Evolutionary conservation across 2,329 filamentous ascomycete genomes (phyloP), one percentile per base, ranked within the genome.

Genomic region (Nemania bipapillata): DNA sequence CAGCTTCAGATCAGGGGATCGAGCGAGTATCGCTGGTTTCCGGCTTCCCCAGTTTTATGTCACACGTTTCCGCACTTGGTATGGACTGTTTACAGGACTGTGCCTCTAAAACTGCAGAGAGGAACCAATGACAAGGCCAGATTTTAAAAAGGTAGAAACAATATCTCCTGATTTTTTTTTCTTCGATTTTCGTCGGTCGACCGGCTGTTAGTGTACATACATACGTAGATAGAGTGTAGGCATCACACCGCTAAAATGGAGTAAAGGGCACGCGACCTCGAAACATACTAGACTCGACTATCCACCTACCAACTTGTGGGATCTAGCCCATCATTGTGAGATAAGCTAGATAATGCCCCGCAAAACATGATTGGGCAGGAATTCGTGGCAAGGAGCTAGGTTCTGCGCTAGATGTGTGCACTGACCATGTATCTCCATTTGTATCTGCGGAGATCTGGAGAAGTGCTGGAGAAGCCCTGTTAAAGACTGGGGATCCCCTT

Each of bases 241-340:
- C 24, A 32, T 1, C 55, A 58, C 42, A 59, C 56, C 56, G 56
- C 56, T 28, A n/a, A 35, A 49, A 20, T 24, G 9, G 42, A 59
- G 35, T 20, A 49, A 58, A 50, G 63, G 50, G 63, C 63, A 65
- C 63, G 63, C 63, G 63, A 65, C 63, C 42, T 59, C 28, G n/a
- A 32, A 32, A 32, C 30, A 32, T 32, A 32, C 30, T 32, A 32
- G 30, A 4, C 30, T 32, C 4, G 30, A 4, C 30, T 32, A 32
- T 32, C 30, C 9, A 32, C 4, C 30, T 32, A 32, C 30, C 30
- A 35, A 37, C 30, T 45, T 42, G 55, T 45, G 55, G 56, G 42
- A 59, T 50, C 56, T 28, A 40, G 37, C 11, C 17, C 11, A 42
- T 20, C 50, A 22, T 40, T 26, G 45, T 40, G 40, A 54, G 49